phyloP scores from a whole-genome alignment of 2,329 filamentous ascomycete species.

The Talaromyces amestolkiae region DNA sequence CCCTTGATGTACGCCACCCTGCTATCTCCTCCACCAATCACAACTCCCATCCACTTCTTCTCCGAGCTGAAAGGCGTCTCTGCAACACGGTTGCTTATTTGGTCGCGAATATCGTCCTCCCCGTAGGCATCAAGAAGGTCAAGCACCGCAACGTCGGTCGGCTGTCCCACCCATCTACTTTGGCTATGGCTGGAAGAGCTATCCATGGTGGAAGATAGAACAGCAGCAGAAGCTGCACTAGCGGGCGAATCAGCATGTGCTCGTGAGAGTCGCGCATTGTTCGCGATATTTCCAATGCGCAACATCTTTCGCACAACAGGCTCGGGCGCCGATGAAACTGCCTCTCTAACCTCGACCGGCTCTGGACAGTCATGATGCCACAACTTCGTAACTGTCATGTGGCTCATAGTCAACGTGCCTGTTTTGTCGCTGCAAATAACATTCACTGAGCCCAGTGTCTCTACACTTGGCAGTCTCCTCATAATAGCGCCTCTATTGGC shows the following conservation, averaged over 20 bases:
- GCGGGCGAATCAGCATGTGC: conserved; percentile 67
- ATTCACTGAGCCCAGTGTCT: conserved; percentile 96
- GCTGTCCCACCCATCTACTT: conserved; percentile 93
- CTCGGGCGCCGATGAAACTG: conserved; percentile 58
- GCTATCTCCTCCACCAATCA: conserved; percentile 66
- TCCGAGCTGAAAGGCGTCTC: conserved; percentile 97
- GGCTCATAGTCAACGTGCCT: conserved; percentile 91
- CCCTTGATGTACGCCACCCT: conserved; percentile 95
- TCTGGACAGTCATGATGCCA: conserved; percentile 78
- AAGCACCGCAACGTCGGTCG: conserved; percentile 94
- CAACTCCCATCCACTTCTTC: conserved; percentile 98
- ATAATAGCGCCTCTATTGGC: conserved; percentile 93
- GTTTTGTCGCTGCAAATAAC: conserved; percentile 99
- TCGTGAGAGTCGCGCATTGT: conserved; percentile 80
- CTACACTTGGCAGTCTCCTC: conserved; percentile 90
- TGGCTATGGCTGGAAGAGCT: conserved; percentile 60
- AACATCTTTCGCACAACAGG: conserved; percentile 76
- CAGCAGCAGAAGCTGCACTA: conserved; percentile 69
- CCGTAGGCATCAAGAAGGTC: conserved; percentile 88
- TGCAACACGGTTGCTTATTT: conserved; percentile 73
- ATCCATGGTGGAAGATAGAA: conserved; percentile 79
- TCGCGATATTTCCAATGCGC: conserved; percentile 92
- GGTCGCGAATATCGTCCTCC: conserved; percentile 86
- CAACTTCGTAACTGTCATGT: conserved; percentile 96
- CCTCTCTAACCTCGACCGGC: conserved; percentile 58